These are phyloP conservation scores for Ganoderma leucocontextum DNA, from an alignment of 1,284 basidiomycete species.

Conservation along the genomic window DNA sequence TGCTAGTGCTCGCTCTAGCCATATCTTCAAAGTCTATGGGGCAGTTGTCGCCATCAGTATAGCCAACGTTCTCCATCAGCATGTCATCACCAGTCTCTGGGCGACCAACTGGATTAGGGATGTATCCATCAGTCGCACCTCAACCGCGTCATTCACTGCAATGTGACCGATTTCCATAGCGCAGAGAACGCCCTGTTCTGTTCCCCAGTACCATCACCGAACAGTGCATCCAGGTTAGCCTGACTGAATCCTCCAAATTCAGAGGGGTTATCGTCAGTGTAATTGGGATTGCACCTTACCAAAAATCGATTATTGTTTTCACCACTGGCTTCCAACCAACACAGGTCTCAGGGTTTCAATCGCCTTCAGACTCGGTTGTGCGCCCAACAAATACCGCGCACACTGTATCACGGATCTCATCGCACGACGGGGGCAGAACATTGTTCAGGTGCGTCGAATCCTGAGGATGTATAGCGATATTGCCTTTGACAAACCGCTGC, in stretches of 20 bases:
- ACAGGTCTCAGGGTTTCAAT: not conserved
- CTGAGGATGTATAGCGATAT: not conserved
- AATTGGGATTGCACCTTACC: not conserved
- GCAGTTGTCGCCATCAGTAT: too few species aligned
- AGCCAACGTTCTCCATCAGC: too few species aligned
- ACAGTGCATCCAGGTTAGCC: not conserved
- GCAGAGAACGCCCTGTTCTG: not conserved
- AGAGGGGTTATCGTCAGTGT: not conserved
- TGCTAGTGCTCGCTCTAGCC: too few species aligned
- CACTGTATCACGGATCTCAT: not conserved
- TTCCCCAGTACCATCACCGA: not conserved
- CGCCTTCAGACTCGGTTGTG: not conserved
- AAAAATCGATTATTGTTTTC: not conserved
- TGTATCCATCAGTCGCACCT: too few species aligned
- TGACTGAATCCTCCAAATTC: slow-evolving; percentile 1
- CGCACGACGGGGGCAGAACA: not conserved
- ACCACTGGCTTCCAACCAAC: not conserved
- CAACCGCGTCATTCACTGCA: not conserved
- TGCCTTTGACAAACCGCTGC: not conserved
- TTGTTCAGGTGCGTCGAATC: not conserved
- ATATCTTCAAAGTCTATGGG: too few species aligned
- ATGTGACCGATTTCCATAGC: not conserved
- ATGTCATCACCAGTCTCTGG: too few species aligned
- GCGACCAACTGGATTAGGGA: too few species aligned
- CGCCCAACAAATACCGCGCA: not conserved